phyloP scores from a whole-genome alignment of 2,329 filamentous ascomycete species.

The Aspergillus novofumigatus region DNA sequence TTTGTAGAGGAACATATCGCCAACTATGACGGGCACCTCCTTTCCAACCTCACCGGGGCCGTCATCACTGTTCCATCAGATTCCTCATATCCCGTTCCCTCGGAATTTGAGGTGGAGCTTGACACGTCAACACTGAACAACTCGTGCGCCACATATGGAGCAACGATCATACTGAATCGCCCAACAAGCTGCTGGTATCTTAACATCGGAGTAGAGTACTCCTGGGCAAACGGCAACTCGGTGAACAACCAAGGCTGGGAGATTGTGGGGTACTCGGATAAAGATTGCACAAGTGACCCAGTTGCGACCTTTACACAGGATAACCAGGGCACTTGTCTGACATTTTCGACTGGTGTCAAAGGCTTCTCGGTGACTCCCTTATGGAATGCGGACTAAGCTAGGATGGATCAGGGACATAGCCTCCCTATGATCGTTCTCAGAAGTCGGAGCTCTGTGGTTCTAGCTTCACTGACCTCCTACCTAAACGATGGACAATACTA shows the following conservation, averaged over 20 bases:
- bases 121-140: background rate
- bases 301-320: background rate
- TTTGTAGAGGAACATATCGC: slow-evolving; percentile 12
- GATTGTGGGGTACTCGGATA: slow-evolving; percentile 2
- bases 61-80: slow-evolving; percentile 2
- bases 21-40: slow-evolving; percentile 12
- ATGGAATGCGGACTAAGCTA: slow-evolving; percentile 2
- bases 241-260: slow-evolving; percentile 7
- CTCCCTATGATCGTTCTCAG: too few relatives aligned
- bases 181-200: background rate
- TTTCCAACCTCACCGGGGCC: slow-evolving; percentile 8
- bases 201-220: background rate
- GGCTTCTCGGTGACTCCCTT: background rate
- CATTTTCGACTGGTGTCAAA: background rate
- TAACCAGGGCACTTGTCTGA: background rate
- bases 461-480: too few relatives aligned
- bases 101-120: background rate
- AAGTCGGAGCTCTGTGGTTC: too few relatives aligned
- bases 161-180: background rate
- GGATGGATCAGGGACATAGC: too few relatives aligned
- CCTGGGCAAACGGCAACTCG: background rate
- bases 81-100: slow-evolving; percentile 5
- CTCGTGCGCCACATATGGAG: background rate
- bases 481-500: too few relatives aligned
- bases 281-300: background rate